These are phyloP conservation scores for Selenicereus undatus DNA, from an alignment of 148 eudicot genomes.

Conservation along the genomic window DNA sequence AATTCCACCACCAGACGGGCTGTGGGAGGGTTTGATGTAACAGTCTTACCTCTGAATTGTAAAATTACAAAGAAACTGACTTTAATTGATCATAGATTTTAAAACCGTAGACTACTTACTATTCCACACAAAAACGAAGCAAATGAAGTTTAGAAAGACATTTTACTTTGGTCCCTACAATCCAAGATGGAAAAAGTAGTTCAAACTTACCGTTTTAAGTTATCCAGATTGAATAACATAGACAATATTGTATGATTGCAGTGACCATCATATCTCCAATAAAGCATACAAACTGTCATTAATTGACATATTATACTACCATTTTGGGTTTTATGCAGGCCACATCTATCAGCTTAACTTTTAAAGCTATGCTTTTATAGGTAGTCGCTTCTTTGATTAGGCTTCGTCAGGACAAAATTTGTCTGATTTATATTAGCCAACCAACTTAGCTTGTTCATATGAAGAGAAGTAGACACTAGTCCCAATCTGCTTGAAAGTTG, in stretches of 20 bases:
- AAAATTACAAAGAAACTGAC: no score
- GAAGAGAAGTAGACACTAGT: constrained; percentile 20
- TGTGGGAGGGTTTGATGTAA: no score
- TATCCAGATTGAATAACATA: no score
- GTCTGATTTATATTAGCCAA: constrained; percentile 14
- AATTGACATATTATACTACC: not conserved
- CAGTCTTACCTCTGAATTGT: no score
- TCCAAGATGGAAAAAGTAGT: no score
- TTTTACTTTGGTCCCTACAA: no score
- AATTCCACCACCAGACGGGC: no score
- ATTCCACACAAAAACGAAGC: no score
- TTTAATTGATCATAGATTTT: no score
- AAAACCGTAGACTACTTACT: no score
- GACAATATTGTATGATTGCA: not conserved
- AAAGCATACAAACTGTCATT: not conserved
- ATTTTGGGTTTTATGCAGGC: not conserved
- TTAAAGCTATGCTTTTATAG: not conserved
- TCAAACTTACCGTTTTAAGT: no score
- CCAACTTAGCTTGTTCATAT: constrained; percentile 23
- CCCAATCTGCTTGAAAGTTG: constrained; percentile 31
- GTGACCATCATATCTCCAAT: constrained; percentile 17
- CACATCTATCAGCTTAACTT: constrained; percentile 1
- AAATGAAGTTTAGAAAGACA: no score
- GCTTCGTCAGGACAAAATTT: constrained; percentile 11
- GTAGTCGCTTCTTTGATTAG: constrained; percentile 10